A percentile compares a stretch with the other conserved stretches of the same genome.
phyloP scores from a whole-genome alignment of 2,329 filamentous ascomycete genomes.

The Phialocephala subalpina region DNA sequence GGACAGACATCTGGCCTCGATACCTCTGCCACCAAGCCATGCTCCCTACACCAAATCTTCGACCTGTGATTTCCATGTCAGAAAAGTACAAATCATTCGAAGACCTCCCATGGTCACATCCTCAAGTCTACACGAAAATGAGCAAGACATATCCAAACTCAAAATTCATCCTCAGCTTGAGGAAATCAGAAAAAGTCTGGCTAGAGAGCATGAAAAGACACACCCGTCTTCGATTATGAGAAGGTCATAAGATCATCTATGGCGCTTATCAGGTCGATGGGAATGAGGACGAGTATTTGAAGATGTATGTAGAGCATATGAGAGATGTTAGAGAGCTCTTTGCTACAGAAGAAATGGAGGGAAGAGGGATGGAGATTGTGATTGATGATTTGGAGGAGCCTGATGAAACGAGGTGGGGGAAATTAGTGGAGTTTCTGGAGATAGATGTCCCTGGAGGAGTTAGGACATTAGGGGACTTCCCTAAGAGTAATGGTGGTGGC shows the following conservation, averaged over 20 bases:
- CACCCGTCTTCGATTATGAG: slow-evolving; percentile 12
- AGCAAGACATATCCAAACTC: slow-evolving; percentile 14
- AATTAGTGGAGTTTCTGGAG: slow-evolving; percentile 15
- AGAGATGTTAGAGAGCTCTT: slow-evolving; percentile 17
- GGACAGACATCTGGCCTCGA: slow-evolving; percentile 21
- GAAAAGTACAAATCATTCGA: slow-evolving; percentile 17
- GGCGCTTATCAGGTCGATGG: slow-evolving; percentile 18
- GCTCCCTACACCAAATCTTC: slow-evolving; percentile 8
- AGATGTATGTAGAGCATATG: slow-evolving; percentile 17
- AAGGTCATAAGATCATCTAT: slow-evolving; percentile 19
- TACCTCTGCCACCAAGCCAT: slow-evolving; percentile 11
- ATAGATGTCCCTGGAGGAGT: slow-evolving; percentile 5
- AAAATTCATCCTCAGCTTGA: slow-evolving; percentile 21
- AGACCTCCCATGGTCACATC: slow-evolving; percentile 20
- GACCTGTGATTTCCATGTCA: slow-evolving; percentile 10
- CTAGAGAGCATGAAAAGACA: slow-evolving; percentile 15
- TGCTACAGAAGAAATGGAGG: slow-evolving; percentile 10
- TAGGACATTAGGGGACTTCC: slow-evolving; percentile 17
- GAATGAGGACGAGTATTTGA: slow-evolving; percentile 19
- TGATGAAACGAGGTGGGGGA: slow-evolving; percentile 15
- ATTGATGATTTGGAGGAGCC: slow-evolving; percentile 16
- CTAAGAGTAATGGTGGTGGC: slow-evolving; percentile 16
- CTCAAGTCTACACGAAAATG: slow-evolving; percentile 21
- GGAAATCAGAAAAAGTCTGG: slow-evolving; percentile 19
- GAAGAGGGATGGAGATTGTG: slow-evolving; percentile 14